Evolutionary conservation across 2,329 filamentous ascomycete genomes (phyloP).

Genomic region (Colletotrichum lindemuthianum): DNA sequence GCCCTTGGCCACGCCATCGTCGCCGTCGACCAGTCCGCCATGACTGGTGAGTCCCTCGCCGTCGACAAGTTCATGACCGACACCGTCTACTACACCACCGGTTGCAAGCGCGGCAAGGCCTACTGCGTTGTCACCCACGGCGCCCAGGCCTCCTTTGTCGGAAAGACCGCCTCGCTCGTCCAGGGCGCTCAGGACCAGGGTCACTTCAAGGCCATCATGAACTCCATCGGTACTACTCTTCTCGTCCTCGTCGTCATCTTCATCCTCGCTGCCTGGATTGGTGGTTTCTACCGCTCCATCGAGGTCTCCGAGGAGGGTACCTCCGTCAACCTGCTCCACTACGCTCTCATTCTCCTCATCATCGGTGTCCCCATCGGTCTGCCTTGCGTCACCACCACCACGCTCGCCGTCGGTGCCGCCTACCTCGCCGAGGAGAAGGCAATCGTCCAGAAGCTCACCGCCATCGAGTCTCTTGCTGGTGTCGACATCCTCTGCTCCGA

Average conservation of each 20-base stretch:
- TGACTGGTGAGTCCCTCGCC: conserved; percentile 82
- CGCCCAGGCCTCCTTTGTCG: conserved; percentile 79
- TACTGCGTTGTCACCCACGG: conserved; percentile 75
- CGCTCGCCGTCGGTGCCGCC: conserved; percentile 79
- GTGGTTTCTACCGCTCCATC: conserved; percentile 81
- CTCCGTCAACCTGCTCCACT: conserved; percentile 73
- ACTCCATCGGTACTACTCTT: conserved; percentile 79
- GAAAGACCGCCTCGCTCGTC: conserved; percentile 78
- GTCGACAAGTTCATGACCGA: conserved; percentile 85
- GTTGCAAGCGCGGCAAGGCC: conserved; percentile 83
- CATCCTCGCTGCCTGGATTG: conserved; percentile 80
- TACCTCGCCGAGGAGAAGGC: conserved; percentile 82
- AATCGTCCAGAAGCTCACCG: conserved; percentile 82
- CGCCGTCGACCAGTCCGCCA: conserved; percentile 81
- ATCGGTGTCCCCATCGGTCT: conserved; percentile 84
- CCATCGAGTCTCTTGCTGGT: conserved; percentile 79
- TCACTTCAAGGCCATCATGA: conserved; percentile 87
- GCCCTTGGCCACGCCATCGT: conserved; percentile 74
- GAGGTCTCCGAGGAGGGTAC: conserved; percentile 61
- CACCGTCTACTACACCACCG: conserved; percentile 80
- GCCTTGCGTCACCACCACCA: conserved; percentile 81
- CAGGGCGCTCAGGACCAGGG: conserved; percentile 80
- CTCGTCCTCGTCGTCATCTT: conserved; percentile 82
- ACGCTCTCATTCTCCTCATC: conserved; percentile 77
- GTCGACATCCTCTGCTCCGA: conserved; percentile 84